Evolutionary conservation across 2,329 filamentous ascomycete species (phyloP).

Genomic region (Aspergillus persii): DNA sequence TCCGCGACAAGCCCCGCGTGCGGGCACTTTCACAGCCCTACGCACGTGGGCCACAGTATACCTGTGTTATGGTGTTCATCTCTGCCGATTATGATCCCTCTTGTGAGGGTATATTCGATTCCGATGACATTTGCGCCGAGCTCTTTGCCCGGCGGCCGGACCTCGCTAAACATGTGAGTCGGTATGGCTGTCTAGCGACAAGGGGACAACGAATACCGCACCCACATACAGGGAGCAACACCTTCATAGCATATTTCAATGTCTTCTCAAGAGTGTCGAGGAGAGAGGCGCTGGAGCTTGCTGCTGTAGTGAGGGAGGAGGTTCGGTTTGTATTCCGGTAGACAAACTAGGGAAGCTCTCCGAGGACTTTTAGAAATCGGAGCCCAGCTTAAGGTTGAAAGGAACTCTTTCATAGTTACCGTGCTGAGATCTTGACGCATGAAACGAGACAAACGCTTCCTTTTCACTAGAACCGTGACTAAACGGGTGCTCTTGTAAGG

Average conservation of each 20-base stretch:
- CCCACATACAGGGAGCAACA: neutral
- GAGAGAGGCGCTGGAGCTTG: neutral
- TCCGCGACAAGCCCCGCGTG: neutral
- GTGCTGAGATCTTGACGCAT: no score
- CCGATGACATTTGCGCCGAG: neutral
- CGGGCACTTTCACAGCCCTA: neutral
- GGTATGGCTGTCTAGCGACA: neutral
- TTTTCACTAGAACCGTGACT: no score
- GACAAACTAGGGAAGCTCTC: no score
- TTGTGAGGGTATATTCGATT: neutral
- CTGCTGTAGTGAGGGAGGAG: no score
- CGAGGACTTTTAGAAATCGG: no score
- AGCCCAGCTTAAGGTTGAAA: no score
- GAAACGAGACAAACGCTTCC: no score
- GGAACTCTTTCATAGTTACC: no score
- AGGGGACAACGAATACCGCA: neutral
- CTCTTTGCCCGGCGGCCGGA: neutral
- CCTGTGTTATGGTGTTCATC: conserved; percentile 3
- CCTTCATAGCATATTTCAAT: conserved; percentile 6
- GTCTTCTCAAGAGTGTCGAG: neutral
- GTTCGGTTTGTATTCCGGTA: no score
- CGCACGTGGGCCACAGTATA: conserved; percentile 1
- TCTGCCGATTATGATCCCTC: neutral
- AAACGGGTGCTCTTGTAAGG: no score
- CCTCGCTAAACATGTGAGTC: neutral